A percentile compares a stretch with the other conserved stretches of the same genome.
Evolutionary conservation across 2,329 filamentous ascomycete genomes (phyloP).

Genomic region (Neofusicoccum cordaticola): DNA sequence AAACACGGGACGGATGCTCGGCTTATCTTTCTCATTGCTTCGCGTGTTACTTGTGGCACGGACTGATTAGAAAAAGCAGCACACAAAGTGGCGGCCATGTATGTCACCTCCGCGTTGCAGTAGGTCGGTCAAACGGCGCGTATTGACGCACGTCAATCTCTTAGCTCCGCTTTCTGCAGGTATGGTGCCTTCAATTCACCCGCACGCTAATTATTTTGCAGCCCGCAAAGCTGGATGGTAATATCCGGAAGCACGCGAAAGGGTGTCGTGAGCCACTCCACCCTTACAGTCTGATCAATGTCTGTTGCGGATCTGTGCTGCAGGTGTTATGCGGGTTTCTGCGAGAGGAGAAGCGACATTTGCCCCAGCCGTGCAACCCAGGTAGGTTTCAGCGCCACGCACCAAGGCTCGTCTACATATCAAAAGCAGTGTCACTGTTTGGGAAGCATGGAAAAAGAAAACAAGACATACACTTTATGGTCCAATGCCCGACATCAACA

Average conservation of each 20-base stretch:
- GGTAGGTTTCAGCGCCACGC: conserved; percentile 2
- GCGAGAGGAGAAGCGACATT: neutral
- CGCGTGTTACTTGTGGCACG: neutral
- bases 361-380: neutral
- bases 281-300: neutral
- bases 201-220: neutral
- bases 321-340: neutral
- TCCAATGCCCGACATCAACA: neutral
- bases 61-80: neutral
- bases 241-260: neutral
- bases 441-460: neutral
- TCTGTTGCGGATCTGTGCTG: neutral
- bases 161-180: neutral
- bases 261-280: neutral
- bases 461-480: neutral
- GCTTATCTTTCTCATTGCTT: neutral
- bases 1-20: neutral
- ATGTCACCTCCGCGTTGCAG: conserved; percentile 4
- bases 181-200: neutral
- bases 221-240: neutral
- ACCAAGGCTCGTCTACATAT: neutral
- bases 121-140: neutral
- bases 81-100: neutral
- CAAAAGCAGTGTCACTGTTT: neutral
- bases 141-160: neutral